These are phyloP conservation scores for Neoascochyta sp. DNA, from an alignment of 2,329 filamentous ascomycete genomes.

Conservation along the genomic window DNA sequence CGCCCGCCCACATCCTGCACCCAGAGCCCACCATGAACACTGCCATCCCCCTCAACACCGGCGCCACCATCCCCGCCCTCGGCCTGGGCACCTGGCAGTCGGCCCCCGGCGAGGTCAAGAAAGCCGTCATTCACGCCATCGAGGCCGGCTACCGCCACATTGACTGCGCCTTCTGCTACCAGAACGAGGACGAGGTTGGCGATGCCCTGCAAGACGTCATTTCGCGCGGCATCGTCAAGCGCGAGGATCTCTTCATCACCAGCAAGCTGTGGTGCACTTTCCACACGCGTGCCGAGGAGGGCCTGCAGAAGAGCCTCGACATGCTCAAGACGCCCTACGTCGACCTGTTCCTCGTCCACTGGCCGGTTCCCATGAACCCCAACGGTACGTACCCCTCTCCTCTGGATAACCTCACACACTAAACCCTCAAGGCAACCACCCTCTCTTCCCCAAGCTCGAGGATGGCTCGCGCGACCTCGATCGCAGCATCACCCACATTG, in stretches of 20 bases:
- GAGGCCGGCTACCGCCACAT: constrained; percentile 54
- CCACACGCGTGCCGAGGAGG: constrained; percentile 65
- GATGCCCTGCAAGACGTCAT: constrained; percentile 73
- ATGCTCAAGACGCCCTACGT: constrained; percentile 74
- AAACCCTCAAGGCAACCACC: constrained; percentile 56
- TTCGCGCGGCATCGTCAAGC: constrained; percentile 62
- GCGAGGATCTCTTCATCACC: constrained; percentile 77
- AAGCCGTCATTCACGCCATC: constrained; percentile 47
- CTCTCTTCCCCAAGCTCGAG: constrained; percentile 68
- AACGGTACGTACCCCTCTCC: constrained; percentile 48
- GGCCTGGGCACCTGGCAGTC: constrained; percentile 42
- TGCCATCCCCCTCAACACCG: constrained; percentile 40
- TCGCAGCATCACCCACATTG: constrained; percentile 63
- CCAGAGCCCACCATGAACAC: constrained; percentile 41
- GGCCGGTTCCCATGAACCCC: constrained; percentile 77
- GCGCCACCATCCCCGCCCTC: constrained; percentile 38
- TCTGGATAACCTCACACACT: neutral
- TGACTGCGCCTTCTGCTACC: constrained; percentile 73
- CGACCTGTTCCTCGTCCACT: constrained; percentile 79
- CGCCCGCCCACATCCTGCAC: constrained; percentile 35
- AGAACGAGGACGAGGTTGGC: constrained; percentile 80
- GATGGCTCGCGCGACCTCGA: constrained; percentile 74
- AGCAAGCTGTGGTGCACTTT: constrained; percentile 85
- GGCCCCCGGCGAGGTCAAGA: constrained; percentile 46
- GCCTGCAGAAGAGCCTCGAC: constrained; percentile 69